phyloP scores from a whole-genome alignment of 2,329 filamentous ascomycete genomes.

The Trichoderma pleuroti region DNA sequence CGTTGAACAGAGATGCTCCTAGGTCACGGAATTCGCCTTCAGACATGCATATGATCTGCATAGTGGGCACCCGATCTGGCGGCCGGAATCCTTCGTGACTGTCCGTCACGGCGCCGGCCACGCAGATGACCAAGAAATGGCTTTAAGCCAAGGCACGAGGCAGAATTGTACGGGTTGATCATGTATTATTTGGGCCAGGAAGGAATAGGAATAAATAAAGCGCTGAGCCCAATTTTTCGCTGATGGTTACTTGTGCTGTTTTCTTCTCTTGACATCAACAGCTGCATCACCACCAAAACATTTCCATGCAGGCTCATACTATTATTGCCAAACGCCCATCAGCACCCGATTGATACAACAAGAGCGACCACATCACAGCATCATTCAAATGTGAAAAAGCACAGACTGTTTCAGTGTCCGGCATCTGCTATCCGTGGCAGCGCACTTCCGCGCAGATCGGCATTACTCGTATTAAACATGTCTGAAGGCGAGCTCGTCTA shows the following conservation, averaged over 20 bases:
- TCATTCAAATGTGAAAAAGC: background rate
- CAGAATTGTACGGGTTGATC: background rate
- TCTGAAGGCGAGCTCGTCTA: constrained; percentile 26
- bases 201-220: background rate
- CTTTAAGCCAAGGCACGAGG: background rate
- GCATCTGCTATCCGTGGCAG: constrained; percentile 4
- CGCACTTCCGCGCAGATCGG: constrained; percentile 2
- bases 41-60: background rate
- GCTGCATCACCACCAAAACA: background rate
- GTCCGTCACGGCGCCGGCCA: background rate
- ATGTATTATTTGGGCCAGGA: background rate
- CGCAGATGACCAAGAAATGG: background rate
- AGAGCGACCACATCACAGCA: background rate
- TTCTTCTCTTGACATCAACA: background rate
- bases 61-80: background rate
- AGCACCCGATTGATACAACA: background rate
- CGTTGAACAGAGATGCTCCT: background rate
- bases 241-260: background rate
- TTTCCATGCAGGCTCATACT: background rate
- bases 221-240: background rate
- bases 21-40: background rate
- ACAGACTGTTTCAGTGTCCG: background rate
- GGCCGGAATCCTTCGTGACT: background rate
- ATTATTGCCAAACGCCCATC: background rate
- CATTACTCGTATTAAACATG: background rate